These are phyloP conservation scores for Ganoderma resinaceum DNA, from an alignment of 1,284 basidiomycete genomes.

Conservation along the genomic window DNA sequence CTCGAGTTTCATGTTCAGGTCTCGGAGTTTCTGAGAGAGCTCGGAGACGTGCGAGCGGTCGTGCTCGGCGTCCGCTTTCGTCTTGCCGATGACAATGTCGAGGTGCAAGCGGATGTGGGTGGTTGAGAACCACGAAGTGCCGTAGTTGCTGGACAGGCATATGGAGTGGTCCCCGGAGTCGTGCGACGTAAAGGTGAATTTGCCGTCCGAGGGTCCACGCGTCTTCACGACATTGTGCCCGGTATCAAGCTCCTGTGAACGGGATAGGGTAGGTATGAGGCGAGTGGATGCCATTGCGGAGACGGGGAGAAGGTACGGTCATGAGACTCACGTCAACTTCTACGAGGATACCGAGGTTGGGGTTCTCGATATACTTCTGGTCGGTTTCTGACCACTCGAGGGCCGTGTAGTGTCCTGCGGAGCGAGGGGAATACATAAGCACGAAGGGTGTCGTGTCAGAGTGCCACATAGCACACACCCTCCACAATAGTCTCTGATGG, in stretches of 20 bases:
- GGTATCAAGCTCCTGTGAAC: constrained; percentile 77
- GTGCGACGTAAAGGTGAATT: constrained; percentile 97
- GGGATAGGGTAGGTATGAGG: constrained; percentile 5
- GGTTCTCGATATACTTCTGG: constrained; percentile 77
- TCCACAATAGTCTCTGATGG: constrained; percentile 98
- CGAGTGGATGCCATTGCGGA: constrained; percentile 18
- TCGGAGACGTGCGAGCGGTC: constrained; percentile 90
- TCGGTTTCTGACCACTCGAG: constrained; percentile 87
- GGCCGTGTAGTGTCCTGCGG: constrained; percentile 88
- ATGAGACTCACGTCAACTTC: constrained; percentile 79
- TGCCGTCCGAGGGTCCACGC: constrained; percentile 87
- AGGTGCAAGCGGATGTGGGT: constrained; percentile 95
- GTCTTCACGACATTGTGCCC: constrained; percentile 86
- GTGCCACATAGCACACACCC: constrained; percentile 56
- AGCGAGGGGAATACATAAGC: neutral
- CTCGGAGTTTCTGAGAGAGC: constrained; percentile 86
- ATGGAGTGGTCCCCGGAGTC: constrained; percentile 97
- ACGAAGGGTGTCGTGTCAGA: neutral
- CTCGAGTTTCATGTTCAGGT: constrained; percentile 92
- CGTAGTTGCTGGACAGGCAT: constrained; percentile 90
- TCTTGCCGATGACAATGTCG: constrained; percentile 90
- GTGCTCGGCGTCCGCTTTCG: constrained; percentile 83
- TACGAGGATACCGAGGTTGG: constrained; percentile 88
- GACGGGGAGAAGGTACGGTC: neutral
- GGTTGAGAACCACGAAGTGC: constrained; percentile 76